phyloP scores from a whole-genome alignment of 139 green algal genomes.

The Limnomonas spitsbergensis region DNA sequence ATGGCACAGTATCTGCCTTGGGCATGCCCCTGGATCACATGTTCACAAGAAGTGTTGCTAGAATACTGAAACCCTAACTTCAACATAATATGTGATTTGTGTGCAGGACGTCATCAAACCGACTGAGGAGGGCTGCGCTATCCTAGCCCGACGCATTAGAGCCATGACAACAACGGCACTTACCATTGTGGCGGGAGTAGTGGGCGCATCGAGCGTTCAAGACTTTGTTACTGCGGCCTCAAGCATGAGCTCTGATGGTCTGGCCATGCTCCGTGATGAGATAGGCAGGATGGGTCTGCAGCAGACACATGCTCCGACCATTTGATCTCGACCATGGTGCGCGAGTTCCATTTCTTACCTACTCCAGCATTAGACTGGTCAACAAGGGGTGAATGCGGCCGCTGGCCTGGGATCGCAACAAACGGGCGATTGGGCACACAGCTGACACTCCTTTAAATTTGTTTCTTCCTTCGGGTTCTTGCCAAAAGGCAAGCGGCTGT shows the following conservation, averaged over 20 bases:
- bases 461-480: too few species aligned
- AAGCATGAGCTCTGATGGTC: slow-evolving; percentile 7
- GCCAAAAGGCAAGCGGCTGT: too few species aligned
- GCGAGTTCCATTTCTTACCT: too few species aligned
- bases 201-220: background rate
- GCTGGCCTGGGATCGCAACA: too few species aligned
- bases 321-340: background rate
- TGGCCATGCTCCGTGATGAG: slow-evolving; percentile 21
- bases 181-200: slow-evolving; percentile 10
- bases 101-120: slow-evolving; percentile 1
- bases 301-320: slow-evolving; percentile 6
- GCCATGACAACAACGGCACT: background rate
- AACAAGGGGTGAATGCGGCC: too few species aligned
- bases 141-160: background rate
- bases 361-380: too few species aligned
- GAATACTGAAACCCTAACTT: too few species aligned
- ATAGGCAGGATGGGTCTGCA: slow-evolving; percentile 31
- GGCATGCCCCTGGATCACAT: background rate
- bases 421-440: too few species aligned
- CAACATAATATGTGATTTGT: too few species aligned
- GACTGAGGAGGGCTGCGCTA: background rate
- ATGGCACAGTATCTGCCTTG: too few species aligned
- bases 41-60: too few species aligned
- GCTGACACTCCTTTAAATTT: too few species aligned
- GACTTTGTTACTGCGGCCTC: background rate